Conservation (phyloP, 1,284 basidiomycete species). For the Schizophyllum amplum region DNA sequence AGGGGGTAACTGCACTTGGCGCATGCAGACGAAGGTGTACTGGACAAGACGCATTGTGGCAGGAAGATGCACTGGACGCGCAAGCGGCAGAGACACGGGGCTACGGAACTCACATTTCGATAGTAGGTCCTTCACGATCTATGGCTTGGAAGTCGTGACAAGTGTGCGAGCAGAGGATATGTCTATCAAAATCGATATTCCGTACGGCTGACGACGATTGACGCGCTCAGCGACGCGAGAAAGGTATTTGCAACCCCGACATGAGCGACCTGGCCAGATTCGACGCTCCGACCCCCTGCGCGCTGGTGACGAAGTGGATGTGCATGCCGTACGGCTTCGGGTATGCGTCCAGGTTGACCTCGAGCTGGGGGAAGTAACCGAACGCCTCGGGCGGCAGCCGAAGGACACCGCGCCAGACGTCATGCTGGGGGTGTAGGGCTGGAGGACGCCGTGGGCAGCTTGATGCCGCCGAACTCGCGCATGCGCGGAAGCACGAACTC, state of each 20-base stretch:
- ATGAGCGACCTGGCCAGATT: constrained; percentile 78
- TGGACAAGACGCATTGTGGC: too few relatives aligned
- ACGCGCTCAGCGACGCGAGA: constrained; percentile 27
- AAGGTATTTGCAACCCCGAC: constrained; percentile 87
- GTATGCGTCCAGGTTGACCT: constrained; percentile 87
- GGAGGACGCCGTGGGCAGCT: constrained; percentile 58
- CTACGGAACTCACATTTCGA: too few relatives aligned
- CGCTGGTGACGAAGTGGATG: constrained; percentile 85
- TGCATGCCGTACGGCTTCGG: constrained; percentile 83
- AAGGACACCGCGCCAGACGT: constrained; percentile 86
- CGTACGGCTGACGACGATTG: background rate
- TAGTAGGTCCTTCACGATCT: too few relatives aligned
- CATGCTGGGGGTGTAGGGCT: constrained; percentile 63
- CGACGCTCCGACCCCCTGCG: constrained; percentile 77
- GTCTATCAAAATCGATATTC: background rate
- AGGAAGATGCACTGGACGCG: too few relatives aligned
- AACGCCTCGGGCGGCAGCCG: constrained; percentile 83
- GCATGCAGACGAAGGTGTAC: too few relatives aligned
- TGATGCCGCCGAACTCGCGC: constrained; percentile 83
- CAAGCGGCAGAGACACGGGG: too few relatives aligned
- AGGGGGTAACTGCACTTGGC: too few relatives aligned
- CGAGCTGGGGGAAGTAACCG: constrained; percentile 90
- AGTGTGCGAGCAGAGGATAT: background rate
- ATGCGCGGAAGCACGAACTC: constrained; percentile 94
- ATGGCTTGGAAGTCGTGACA: too few relatives aligned